These are phyloP conservation scores for Geranium rotundifolium DNA, from an alignment of 345 rosid species.

Conservation along the genomic window DNA sequence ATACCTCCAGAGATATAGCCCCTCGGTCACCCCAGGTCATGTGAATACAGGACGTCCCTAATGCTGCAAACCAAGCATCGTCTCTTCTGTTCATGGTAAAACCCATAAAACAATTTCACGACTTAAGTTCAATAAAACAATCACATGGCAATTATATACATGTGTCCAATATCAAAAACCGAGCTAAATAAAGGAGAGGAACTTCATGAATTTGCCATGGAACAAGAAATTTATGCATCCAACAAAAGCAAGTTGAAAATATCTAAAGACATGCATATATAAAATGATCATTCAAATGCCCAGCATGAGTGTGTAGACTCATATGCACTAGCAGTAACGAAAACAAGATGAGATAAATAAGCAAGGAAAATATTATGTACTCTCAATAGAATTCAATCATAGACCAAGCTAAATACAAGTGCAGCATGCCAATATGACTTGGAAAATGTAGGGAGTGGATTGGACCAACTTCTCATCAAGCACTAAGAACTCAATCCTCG, in stretches of 20 bases:
- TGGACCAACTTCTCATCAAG: background rate
- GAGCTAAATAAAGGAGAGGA: background rate
- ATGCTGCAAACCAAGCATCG: conserved; percentile 86
- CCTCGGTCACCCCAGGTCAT: conserved; percentile 89
- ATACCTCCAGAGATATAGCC: conserved; percentile 88
- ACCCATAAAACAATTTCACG: conserved; percentile 5
- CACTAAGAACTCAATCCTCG: background rate
- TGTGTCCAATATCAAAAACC: too few relatives aligned
- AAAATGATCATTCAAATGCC: background rate
- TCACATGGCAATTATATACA: background rate
- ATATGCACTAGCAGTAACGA: background rate
- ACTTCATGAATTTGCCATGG: background rate
- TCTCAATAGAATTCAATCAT: background rate
- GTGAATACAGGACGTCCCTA: conserved; percentile 84
- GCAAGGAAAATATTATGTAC: background rate
- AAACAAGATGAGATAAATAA: background rate
- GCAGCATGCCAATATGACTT: background rate
- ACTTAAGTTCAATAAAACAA: background rate
- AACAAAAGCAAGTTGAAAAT: background rate
- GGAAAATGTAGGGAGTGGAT: background rate
- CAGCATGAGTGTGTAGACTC: background rate
- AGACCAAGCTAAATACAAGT: too few relatives aligned
- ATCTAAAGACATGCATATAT: background rate
- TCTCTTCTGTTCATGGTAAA: conserved; percentile 54
- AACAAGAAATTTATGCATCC: background rate